Conservation (phyloP, 192 early-diverging fungal genomes). For the Gryganskiella cystojenkinii region DNA sequence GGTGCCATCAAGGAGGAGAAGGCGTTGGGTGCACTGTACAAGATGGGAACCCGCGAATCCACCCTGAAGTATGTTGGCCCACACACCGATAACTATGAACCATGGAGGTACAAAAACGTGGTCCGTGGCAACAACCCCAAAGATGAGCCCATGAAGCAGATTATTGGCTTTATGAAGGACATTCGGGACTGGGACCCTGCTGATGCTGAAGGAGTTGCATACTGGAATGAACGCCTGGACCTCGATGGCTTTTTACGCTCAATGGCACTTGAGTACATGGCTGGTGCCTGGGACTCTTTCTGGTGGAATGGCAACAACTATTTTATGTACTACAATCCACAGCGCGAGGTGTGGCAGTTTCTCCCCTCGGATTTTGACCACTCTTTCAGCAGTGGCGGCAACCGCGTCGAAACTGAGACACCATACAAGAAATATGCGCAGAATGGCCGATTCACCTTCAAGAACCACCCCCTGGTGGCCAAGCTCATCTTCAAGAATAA, state of each 20-base stretch:
- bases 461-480: conserved; percentile 4
- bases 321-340: conserved; percentile 33
- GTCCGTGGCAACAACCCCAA: conserved; percentile 10
- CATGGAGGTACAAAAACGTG: conserved; percentile 19
- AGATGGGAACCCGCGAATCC: conserved; percentile 36
- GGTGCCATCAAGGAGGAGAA: conserved; percentile 10
- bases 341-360: conserved; percentile 21
- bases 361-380: conserved; percentile 53
- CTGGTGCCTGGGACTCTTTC: conserved; percentile 45
- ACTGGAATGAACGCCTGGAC: conserved; percentile 39
- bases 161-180: conserved; percentile 36
- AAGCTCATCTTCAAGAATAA: conserved; percentile 49
- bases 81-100: conserved; percentile 16
- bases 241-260: conserved; percentile 36
- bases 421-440: conserved; percentile 10
- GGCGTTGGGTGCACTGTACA: conserved; percentile 20
- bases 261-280: conserved; percentile 46
- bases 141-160: conserved; percentile 13
- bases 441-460: conserved; percentile 5
- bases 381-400: conserved; percentile 46
- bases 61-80: conserved; percentile 30
- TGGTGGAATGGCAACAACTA: conserved; percentile 53
- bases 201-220: conserved; percentile 1
- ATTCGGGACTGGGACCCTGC: conserved; percentile 27
- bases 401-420: not conserved